Base-by-base conservation (phyloP, 1,139 yeast genomes). In the Debaryomycetaceae sp. region DNA sequence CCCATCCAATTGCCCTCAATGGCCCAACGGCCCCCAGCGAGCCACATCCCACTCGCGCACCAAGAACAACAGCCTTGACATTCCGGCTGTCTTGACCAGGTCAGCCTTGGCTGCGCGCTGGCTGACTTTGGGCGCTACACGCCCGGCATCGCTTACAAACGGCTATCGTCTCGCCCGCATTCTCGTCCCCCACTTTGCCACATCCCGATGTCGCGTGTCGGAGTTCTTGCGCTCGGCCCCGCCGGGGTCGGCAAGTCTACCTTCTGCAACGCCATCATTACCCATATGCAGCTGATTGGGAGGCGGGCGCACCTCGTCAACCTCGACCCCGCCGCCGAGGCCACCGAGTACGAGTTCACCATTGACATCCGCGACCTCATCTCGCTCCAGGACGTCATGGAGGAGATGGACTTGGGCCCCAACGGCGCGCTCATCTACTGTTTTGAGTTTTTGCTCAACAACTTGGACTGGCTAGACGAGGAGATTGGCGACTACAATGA, bases 201-300 rank as follows among this genome's bases (percentile, higher is more conserved):
- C 9, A 11, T 7, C 14, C 32, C 16, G 40, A 91, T 91, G 98
- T 86, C 96, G 3, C 69, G 96, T 59, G 95, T 88, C 2, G 98
- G 97, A 35, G 93, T 88, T n/a, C 62, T 91, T 43, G 95, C 91
- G 3, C 59, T 91, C 43, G 98, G 98, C 1, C 98, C 98, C 11
- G 98, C 98, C 0, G 98, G 98, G 22, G 97, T 83, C 10, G 98
- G 98, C 8, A 91, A 74, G 57, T 77, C 88, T 30, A 86, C 98
- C 0, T 91, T 91, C 52, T 89, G 97, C 61, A 84, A 84, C 49
- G 69, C 95, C 10, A 73, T 91, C 38, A 83, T 93, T 34, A 61
- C 94, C 2, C 84, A 91, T 53, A 84, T 93, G 80, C 94, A 86
- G 56, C 71, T 86, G 18, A 71, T 84, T 18, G 97, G 98, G 1